phyloP scores from a whole-genome alignment of 129 eudicot species.

The Flaveria ramosissima region DNA sequence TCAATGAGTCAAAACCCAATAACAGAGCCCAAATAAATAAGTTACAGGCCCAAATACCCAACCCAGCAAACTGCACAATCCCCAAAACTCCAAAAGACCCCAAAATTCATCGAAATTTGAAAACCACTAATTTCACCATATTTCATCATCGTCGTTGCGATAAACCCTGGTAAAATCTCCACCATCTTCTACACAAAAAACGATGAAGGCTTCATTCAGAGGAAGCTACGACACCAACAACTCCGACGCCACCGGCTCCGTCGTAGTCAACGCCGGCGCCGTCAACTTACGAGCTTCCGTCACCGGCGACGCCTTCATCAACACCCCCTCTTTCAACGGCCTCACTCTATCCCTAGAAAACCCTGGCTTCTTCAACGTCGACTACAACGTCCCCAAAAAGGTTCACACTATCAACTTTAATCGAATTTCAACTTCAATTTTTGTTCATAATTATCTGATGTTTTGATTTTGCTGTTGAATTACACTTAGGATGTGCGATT shows the following conservation, averaged over 20 bases:
- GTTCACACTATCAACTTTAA: constrained; percentile 21
- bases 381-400: constrained; percentile 54
- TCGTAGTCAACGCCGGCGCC: constrained; percentile 50
- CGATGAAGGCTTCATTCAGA: constrained; percentile 52
- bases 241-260: constrained; percentile 46
- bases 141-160: constrained; percentile 7
- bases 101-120: not conserved
- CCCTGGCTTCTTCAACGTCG: constrained; percentile 55
- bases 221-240: constrained; percentile 45
- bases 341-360: constrained; percentile 52
- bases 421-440: constrained; percentile 13
- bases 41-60: not conserved
- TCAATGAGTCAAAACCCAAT: too few species aligned
- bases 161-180: constrained; percentile 29
- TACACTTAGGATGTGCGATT: constrained; percentile 64
- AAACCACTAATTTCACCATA: not conserved
- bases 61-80: not conserved
- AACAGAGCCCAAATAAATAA: too few species aligned
- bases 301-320: constrained; percentile 45
- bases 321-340: constrained; percentile 47
- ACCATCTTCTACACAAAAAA: constrained; percentile 23
- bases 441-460: not conserved
- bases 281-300: constrained; percentile 53
- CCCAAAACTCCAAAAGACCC: not conserved
- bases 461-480: constrained; percentile 9